Evolutionary conservation across 805 yeast species (phyloP).

Genomic region (Saccharomycopsis capsularis): DNA sequence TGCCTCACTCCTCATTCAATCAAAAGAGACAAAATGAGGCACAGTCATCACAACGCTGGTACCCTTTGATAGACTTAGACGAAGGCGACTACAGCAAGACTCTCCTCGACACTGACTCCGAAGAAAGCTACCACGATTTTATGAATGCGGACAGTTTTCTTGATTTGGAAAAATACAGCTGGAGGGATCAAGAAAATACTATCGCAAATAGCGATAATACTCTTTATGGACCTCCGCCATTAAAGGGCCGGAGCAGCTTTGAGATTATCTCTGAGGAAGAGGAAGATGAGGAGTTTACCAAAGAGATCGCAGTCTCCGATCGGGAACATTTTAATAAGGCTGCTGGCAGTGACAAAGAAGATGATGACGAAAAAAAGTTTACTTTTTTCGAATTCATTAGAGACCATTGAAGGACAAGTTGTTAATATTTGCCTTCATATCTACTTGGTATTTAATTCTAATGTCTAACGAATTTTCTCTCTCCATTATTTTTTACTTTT

Average conservation of each 20-base stretch:
- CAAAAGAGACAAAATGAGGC: too few relatives aligned
- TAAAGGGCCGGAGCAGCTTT: too few relatives aligned
- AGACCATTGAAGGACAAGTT: not conserved
- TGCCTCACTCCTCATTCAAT: not conserved
- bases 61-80: conserved; percentile 5
- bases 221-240: too few relatives aligned
- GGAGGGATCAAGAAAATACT: not conserved
- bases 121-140: not conserved
- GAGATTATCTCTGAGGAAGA: conserved; percentile 5
- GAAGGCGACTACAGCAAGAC: not conserved
- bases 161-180: too few relatives aligned
- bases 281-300: conserved; percentile 1
- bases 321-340: too few relatives aligned
- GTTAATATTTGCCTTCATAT: too few relatives aligned
- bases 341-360: not conserved
- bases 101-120: not conserved
- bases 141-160: not conserved
- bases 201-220: too few relatives aligned
- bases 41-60: too few relatives aligned
- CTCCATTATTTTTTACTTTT: not conserved
- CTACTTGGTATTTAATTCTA: not conserved
- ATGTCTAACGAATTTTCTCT: not conserved
- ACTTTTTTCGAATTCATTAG: not conserved
- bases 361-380: not conserved
- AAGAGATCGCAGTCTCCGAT: too few relatives aligned